Base-by-base conservation (phyloP, 2,329 filamentous ascomycete species). In the Xylaria sp. region DNA sequence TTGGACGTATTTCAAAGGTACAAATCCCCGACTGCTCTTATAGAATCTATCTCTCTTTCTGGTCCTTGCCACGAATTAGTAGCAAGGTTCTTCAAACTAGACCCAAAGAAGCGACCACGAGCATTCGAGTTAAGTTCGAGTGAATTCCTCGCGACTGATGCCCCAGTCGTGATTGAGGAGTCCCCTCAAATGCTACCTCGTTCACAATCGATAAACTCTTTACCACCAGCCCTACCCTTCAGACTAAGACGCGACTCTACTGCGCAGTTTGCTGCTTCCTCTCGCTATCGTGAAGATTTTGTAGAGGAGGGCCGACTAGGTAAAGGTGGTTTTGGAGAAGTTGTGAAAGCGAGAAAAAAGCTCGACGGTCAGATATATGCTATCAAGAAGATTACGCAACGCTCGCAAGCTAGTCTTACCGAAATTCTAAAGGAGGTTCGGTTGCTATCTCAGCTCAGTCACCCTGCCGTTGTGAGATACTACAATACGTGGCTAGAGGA, bases 401-500 rank as follows among this genome's bases (percentile, higher is more conserved):
- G 91, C 60, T 93, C 93, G 0, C 88, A 92, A 30, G 86, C 90
- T 67, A 93, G 92, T 66, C 84, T 98, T 47, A 94, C 92, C 0
- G 92, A 97, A 77, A 90, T 94, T 12, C 79, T 95, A 30, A 93
- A 92, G 63, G 93, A 96, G 79, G 95, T 98, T 48, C 91, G 94
- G 78, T 82, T 98, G 8, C 84, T 99, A 17, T 97, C 95, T n/a
- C 89, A 93, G 68, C 86, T 99, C 65, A 98, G 97, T 75, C 95
- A 98, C 79, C 94, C 94, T 3, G 86, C 88, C 24, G 88, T 91
- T 14, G 93, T 98, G 66, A 90, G 96, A 54, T 99, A 99, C 79
- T 98, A 94, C 80, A 94, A 94, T 63, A 94, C 96, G 2, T 99
- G 96, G 96, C 88, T 96, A 1, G 95, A 98, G 78, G 90, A 94